These are phyloP conservation scores for Atalantia buxifolia DNA, from an alignment of 345 rosid species.

Conservation along the genomic window DNA sequence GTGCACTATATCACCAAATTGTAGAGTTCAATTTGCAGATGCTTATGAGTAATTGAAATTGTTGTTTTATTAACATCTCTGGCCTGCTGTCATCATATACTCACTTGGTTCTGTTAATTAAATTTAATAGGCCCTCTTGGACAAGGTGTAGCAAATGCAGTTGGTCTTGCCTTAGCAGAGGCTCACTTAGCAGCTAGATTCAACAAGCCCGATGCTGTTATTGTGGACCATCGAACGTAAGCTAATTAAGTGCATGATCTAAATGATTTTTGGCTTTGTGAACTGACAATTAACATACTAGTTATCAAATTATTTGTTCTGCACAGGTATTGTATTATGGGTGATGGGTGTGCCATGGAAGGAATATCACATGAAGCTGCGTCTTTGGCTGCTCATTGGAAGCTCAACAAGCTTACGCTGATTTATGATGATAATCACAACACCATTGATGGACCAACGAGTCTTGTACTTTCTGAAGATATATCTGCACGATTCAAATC, in stretches of 20 bases:
- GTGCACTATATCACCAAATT: too few species aligned
- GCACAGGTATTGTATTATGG: constrained; percentile 31
- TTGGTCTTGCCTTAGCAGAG: constrained; percentile 40
- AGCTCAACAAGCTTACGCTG: constrained; percentile 34
- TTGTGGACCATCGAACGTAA: constrained; percentile 32
- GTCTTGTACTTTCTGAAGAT: constrained; percentile 33
- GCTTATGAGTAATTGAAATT: too few species aligned
- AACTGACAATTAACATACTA: not conserved
- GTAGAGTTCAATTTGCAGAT: not conserved
- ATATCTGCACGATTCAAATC: constrained; percentile 30
- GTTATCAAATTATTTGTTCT: not conserved
- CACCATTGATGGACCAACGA: constrained; percentile 33
- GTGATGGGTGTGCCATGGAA: constrained; percentile 52
- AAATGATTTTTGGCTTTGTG: not conserved
- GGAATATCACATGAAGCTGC: constrained; percentile 44
- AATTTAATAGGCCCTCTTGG: constrained; percentile 34
- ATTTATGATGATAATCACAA: constrained; percentile 39
- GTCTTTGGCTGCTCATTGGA: constrained; percentile 41
- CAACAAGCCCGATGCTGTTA: constrained; percentile 33
- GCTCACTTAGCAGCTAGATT: constrained; percentile 38
- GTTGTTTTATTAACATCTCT: too few species aligned
- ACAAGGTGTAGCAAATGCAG: constrained; percentile 44
- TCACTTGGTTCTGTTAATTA: not conserved
- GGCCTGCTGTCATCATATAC: not conserved
- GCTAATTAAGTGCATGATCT: not conserved